Evolutionary conservation across 1,284 basidiomycete species (phyloP), one percentile per base, ranked within the genome.

Genomic region (Leccinum pachyderme): DNA sequence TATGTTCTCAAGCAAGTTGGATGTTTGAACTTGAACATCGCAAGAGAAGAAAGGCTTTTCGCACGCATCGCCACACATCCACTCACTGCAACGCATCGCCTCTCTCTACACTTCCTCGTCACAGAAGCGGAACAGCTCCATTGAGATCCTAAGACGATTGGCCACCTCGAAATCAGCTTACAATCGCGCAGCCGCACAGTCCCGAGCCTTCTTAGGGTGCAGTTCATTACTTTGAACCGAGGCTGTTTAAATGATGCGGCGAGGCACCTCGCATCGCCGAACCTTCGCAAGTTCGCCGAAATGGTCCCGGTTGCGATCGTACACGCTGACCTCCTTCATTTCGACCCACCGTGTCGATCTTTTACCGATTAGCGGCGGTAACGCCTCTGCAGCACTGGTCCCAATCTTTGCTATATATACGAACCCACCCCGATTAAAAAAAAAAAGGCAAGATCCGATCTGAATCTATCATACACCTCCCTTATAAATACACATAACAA

Each of bases 221-320:
- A 15, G n/a, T 37, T 37, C 35, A 37, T 37, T 37, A 37, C 35
- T 18, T 44, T 27, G 12, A 45, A 45, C 25, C 43, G 25, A 45
- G 83, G 86, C 59, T 81, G 78, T 60, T 86, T 79, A 70, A 28
- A 45, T 45, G 44, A n/a, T 39, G 37, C 37, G 37, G 37, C n/a
- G 37, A 32, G 31, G 31, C 31, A 32, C 31, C 47, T 87, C 65
- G 39, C 61, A 90, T 87, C 18, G 83, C 83, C 29, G 81, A 80
- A 3, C 81, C 82, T 71, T 91, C 88, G 57, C 86, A 89, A n/a
- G 37, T 18, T 89, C 78, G 5, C 74, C 66, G 60, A 85, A 85
- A 55, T 82, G 72, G 51, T 75, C 72, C 29, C 79, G 74, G 15
- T 70, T 69, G 52, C 77, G 74, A 64, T 86, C 83, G 39, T 81